Evolutionary conservation across 2,329 filamentous ascomycete genomes (phyloP).

Genomic region (Teratosphaeria viscida): DNA sequence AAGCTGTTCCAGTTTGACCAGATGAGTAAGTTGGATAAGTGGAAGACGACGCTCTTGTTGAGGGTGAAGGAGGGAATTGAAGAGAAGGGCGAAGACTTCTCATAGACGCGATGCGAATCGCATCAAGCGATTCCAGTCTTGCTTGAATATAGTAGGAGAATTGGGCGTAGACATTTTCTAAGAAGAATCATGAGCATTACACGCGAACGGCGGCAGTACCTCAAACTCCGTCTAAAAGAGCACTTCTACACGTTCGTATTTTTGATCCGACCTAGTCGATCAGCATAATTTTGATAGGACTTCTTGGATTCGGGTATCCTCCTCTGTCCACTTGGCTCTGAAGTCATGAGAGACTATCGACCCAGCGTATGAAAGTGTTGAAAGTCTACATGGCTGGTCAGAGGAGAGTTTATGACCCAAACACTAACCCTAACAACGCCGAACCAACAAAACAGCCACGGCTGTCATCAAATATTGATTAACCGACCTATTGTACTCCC

Average conservation of each 20-base stretch:
- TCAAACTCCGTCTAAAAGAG: no score
- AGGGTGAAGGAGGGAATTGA: conserved; percentile 77
- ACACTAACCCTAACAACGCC: not conserved
- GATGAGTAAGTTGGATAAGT: conserved; percentile 88
- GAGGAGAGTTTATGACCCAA: not conserved
- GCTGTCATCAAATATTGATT: no score
- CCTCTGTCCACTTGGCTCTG: no score
- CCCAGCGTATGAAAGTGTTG: not conserved
- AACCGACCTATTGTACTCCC: not conserved
- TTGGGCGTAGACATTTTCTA: no score
- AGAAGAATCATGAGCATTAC: not conserved
- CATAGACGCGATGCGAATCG: conserved; percentile 31
- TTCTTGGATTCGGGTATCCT: no score
- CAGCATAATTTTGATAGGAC: no score
- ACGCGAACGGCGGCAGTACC: not conserved
- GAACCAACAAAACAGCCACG: no score
- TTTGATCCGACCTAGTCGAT: no score
- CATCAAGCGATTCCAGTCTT: not conserved
- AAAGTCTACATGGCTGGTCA: not conserved
- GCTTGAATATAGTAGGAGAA: not conserved
- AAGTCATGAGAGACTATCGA: no score
- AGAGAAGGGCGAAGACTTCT: conserved; percentile 58
- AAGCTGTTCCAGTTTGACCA: conserved; percentile 85
- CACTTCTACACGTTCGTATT: no score
- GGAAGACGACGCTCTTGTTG: conserved; percentile 83